Conservation (phyloP, 352 stramenopile species). For the Phytophthora kernoviae region DNA sequence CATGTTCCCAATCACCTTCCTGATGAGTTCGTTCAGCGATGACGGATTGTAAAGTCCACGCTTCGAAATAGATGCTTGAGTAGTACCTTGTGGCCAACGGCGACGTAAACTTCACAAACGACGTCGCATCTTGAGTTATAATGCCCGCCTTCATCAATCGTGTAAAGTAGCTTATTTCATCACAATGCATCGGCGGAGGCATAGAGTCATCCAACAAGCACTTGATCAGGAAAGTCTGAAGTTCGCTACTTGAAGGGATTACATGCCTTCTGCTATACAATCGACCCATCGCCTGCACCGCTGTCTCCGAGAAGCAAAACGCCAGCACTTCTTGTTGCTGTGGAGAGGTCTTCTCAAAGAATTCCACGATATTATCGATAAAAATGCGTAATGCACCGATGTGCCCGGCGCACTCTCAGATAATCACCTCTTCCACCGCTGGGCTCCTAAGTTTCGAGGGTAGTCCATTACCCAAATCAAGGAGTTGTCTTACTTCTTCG, state of each 20-base stretch:
- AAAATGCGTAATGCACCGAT: constrained; percentile 1
- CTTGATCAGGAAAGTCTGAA: constrained; percentile 1
- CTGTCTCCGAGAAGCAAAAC: no score
- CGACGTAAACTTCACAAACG: no score
- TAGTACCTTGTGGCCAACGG: no score
- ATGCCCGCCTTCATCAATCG: no score
- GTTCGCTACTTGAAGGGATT: neutral
- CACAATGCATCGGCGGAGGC: no score
- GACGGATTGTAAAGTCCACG: no score
- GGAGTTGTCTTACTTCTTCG: constrained; percentile 1
- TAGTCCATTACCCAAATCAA: constrained; percentile 2
- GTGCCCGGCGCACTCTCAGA: constrained; percentile 2
- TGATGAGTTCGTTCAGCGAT: no score
- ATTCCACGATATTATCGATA: constrained; percentile 3
- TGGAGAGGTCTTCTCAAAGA: neutral
- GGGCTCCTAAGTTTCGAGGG: constrained; percentile 1
- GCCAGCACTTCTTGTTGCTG: constrained; percentile 2
- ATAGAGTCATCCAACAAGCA: no score
- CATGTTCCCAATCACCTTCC: no score
- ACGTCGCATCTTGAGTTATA: no score
- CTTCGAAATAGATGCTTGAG: no score
- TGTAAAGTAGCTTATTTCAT: no score
- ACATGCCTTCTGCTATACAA: constrained; percentile 1
- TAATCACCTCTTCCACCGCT: constrained; percentile 2
- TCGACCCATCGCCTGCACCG: neutral